phyloP scores from a whole-genome alignment of 345 rosid genomes.

The Hibiscus syriacus region DNA sequence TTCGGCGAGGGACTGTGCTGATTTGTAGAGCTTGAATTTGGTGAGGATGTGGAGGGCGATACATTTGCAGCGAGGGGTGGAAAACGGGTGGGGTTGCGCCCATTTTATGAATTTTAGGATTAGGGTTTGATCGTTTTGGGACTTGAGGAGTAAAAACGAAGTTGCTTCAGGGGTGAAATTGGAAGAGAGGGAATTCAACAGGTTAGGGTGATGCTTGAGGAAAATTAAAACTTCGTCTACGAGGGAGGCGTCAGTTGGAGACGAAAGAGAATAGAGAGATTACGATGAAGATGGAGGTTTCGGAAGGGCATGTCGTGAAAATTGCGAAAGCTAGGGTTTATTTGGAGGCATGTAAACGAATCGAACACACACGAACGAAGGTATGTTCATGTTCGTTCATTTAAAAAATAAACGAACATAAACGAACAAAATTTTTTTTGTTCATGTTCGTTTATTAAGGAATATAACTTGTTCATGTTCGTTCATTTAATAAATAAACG shows the following conservation, averaged over 20 bases:
- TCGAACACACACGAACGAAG: too few relatives aligned
- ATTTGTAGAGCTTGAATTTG: slow-evolving; percentile 70
- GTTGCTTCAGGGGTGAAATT: slow-evolving; percentile 71
- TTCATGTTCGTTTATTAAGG: too few relatives aligned
- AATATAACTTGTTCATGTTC: too few relatives aligned
- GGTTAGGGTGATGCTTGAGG: slow-evolving; percentile 62
- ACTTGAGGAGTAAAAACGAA: slow-evolving; percentile 47
- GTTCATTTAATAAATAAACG: too few relatives aligned
- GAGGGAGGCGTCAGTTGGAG: slow-evolving; percentile 35
- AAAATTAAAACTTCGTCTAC: slow-evolving; percentile 52
- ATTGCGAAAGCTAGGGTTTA: slow-evolving; percentile 1
- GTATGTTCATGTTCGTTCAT: too few relatives aligned
- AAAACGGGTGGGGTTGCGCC: slow-evolving; percentile 62
- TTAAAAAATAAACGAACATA: too few relatives aligned
- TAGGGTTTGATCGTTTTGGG: slow-evolving; percentile 48
- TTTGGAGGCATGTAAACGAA: too few relatives aligned
- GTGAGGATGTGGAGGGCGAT: slow-evolving; percentile 73
- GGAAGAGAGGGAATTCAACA: slow-evolving; percentile 41
- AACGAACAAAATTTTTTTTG: too few relatives aligned
- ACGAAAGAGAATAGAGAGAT: slow-evolving; percentile 24
- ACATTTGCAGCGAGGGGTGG: slow-evolving; percentile 63
- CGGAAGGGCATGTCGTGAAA: slow-evolving; percentile 34
- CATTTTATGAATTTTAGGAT: slow-evolving; percentile 55
- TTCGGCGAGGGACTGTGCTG: slow-evolving; percentile 63
- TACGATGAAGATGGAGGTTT: slow-evolving; percentile 33